Evolutionary conservation across 306 rosid species (phyloP).

Genomic region (Vigna unguiculata): DNA sequence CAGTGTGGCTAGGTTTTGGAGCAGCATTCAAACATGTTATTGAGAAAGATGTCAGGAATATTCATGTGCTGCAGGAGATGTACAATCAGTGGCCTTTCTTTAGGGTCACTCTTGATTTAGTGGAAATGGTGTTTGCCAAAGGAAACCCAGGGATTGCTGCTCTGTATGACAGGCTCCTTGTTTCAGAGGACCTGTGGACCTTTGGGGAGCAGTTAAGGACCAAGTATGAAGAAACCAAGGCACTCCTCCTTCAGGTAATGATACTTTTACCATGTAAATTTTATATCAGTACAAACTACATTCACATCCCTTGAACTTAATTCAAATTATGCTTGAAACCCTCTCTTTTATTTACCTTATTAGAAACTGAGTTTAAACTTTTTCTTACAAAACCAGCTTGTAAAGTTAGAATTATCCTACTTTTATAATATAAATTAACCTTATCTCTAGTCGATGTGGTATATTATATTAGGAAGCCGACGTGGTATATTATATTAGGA

Average conservation of each 20-base stretch:
- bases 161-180: constrained; percentile 84
- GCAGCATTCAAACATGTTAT: constrained; percentile 73
- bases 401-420: too few species aligned
- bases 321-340: background rate
- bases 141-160: constrained; percentile 93
- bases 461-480: too few species aligned
- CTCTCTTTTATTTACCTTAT: background rate
- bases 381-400: too few species aligned
- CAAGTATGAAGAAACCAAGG: constrained; percentile 79
- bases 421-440: too few species aligned
- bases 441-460: too few species aligned
- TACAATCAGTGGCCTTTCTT: constrained; percentile 94
- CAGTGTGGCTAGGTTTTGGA: constrained; percentile 96
- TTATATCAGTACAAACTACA: background rate
- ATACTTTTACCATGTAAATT: constrained; percentile 14
- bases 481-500: too few species aligned
- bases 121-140: constrained; percentile 97
- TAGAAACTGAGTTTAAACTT: too few species aligned
- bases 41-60: constrained; percentile 66
- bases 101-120: constrained; percentile 90
- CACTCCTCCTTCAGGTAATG: constrained; percentile 75
- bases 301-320: background rate
- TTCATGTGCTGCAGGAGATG: constrained; percentile 81
- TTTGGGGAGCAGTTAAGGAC: constrained; percentile 76
- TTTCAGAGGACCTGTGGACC: constrained; percentile 74